Evolutionary conservation across 176 grass and related monocot genomes (phyloP).

Genomic region (Aegilops sharonensis): DNA sequence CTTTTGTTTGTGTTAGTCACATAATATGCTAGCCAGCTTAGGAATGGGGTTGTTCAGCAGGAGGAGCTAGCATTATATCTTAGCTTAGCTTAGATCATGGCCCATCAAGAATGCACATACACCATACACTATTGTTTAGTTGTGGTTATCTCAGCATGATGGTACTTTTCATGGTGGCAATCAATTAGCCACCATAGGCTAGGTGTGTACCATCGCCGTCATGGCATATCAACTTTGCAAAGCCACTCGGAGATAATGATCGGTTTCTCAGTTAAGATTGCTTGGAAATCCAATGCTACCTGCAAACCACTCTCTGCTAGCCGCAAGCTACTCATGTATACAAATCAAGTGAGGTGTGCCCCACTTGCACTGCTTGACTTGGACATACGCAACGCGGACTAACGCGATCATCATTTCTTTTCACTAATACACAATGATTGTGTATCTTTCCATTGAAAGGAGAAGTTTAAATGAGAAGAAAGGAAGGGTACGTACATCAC

Average conservation of each 20-base stretch:
- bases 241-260: background rate
- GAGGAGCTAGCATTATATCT: background rate
- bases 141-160: background rate
- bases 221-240: conserved; percentile 3
- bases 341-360: no score
- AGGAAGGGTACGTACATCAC: no score
- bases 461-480: no score
- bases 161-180: background rate
- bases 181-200: background rate
- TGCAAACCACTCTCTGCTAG: background rate
- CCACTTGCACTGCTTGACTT: no score
- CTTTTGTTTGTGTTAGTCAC: conserved; percentile 16
- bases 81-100: background rate
- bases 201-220: background rate
- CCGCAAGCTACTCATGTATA: background rate
- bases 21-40: conserved; percentile 13
- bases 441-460: no score
- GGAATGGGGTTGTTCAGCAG: background rate
- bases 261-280: background rate
- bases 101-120: background rate
- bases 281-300: background rate
- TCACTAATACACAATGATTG: no score
- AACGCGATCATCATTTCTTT: no score
- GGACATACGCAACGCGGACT: no score
- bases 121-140: background rate